phyloP scores from a whole-genome alignment of 768 basidiomycete genomes.

The Infundibulicybe gibba region DNA sequence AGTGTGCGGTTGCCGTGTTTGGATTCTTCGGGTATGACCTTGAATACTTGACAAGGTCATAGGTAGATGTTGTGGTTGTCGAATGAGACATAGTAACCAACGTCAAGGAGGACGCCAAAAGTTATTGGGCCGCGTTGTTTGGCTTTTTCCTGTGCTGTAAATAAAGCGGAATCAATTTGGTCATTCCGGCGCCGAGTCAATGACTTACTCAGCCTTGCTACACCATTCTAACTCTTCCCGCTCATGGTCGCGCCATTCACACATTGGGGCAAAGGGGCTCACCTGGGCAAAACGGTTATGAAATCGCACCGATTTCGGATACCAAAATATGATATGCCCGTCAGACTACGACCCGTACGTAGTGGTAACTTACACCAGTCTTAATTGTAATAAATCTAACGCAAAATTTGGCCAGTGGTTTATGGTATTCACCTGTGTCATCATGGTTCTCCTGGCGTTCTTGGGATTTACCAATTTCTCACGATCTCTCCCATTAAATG shows the following conservation, averaged over 20 bases:
- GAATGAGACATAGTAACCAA: constrained; percentile 39
- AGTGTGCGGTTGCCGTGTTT: constrained; percentile 14
- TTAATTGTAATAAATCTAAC: constrained; percentile 4
- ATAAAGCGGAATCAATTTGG: constrained; percentile 9
- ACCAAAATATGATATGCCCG: constrained; percentile 65
- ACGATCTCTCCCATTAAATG: constrained; percentile 63
- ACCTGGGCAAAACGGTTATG: constrained; percentile 52
- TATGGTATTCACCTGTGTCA: constrained; percentile 59
- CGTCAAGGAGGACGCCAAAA: background rate
- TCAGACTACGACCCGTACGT: constrained; percentile 68
- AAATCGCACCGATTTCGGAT: constrained; percentile 61
- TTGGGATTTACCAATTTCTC: constrained; percentile 76
- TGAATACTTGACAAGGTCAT: constrained; percentile 62
- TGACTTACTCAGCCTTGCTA: no score
- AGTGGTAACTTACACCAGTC: constrained; percentile 10
- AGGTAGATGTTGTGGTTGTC: constrained; percentile 57
- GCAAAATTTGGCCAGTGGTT: constrained; percentile 61
- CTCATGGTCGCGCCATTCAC: constrained; percentile 10
- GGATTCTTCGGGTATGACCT: constrained; percentile 48
- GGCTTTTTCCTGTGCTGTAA: background rate
- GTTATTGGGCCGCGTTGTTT: background rate
- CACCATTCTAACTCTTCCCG: no score
- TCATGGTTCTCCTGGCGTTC: constrained; percentile 70
- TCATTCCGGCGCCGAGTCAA: no score
- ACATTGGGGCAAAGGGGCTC: constrained; percentile 23